Percentiles rank a stretch among this genome's conserved stretches.
These are phyloP conservation scores for Wickerhamomyces mucosus DNA, from an alignment of 805 yeast species.

Conservation along the genomic window DNA sequence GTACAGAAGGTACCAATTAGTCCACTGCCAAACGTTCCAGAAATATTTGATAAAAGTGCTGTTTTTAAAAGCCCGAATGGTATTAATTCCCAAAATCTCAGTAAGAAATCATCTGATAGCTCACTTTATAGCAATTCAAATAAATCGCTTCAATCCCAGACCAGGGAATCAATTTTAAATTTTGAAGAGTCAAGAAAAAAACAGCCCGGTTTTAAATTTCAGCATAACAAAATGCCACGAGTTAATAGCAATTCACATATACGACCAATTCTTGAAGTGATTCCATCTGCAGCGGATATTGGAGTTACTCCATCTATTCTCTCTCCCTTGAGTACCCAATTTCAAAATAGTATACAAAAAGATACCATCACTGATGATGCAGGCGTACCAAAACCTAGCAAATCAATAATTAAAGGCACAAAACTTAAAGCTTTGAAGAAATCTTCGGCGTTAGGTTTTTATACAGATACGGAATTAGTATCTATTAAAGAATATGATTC, in stretches of 20 bases:
- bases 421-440: background rate
- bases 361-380: background rate
- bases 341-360: background rate
- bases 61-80: too few relatives aligned
- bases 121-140: background rate
- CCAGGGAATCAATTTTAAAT: slow-evolving; percentile 9
- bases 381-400: background rate
- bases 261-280: background rate
- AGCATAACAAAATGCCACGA: background rate
- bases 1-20: too few relatives aligned
- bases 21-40: too few relatives aligned
- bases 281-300: background rate
- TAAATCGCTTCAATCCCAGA: background rate
- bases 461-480: slow-evolving; percentile 3
- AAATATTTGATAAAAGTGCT: too few relatives aligned
- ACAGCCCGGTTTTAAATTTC: background rate
- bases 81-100: background rate
- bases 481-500: slow-evolving; percentile 12
- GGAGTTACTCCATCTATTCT: background rate
- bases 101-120: background rate
- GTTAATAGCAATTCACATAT: background rate
- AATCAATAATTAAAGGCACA: too few relatives aligned
- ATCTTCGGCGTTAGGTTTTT: too few relatives aligned
- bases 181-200: slow-evolving; percentile 18
- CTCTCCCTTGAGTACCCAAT: background rate